Evolutionary conservation across 1,284 basidiomycete genomes (phyloP), one percentile per base, ranked within the genome.

Genomic region (Rhodotorula sp.): DNA sequence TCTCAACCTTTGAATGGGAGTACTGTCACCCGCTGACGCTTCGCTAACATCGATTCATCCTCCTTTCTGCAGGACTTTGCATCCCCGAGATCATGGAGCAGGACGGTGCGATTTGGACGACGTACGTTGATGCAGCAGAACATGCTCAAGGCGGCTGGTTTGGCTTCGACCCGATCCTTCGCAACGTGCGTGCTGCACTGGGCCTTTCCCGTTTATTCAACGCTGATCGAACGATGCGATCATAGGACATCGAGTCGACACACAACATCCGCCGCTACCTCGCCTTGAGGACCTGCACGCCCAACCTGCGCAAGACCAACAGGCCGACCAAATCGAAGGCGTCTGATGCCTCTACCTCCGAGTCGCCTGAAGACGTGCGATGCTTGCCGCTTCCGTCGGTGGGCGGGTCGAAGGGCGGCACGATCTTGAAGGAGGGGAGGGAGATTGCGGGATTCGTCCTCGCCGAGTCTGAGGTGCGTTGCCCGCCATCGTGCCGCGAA

Each of bases 51-150:
- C 20, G 10, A 30, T 20, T 1, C n/a, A 7, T 24, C 53, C 0
- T 8, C n/a, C n/a, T 1, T 19, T 32, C 27, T 11, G 8, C 59
- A 66, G 66, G 62, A 1, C 62, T 73, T 3, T 67, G 66, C 48
- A 73, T 70, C 32, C 72, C 72, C 11, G 72, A 74, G 56, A 63
- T 74, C 11, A n/a, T 74, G 24, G 72, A 74, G 53, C 49, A 58
- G 24, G 56, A 74, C 55, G 62, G 62, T 32, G 66, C 70, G 36
- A 60, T 72, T 24, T 68, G 44, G 39, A 62, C 65, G 30, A 64
- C 64, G 6, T 74, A 46, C 39, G 65, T 32, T 7, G 57, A 65
- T 19, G 65, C 65, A 1, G 5, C 62, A 6, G 3, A 27, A 36
- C 57, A 57, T 27, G 67, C 67, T 4, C 22, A 44, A 34, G 19